phyloP scores from a whole-genome alignment of 805 yeast species.

The Myxozyma sirexii region DNA sequence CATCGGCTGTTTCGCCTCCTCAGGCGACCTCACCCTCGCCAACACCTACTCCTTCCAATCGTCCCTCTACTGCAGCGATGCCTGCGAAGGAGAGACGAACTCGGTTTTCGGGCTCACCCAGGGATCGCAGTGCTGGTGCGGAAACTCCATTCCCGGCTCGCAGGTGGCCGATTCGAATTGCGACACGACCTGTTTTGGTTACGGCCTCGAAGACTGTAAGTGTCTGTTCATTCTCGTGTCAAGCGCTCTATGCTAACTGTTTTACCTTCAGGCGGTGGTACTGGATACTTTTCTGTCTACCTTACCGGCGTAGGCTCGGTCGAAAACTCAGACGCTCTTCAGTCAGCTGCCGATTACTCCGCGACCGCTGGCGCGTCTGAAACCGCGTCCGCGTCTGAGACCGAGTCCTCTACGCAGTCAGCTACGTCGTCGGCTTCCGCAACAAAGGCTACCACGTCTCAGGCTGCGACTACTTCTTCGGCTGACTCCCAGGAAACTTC shows the following conservation, averaged over 20 bases:
- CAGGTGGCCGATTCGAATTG: constrained; percentile 46
- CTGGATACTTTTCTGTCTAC: constrained; percentile 47
- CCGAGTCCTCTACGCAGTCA: constrained; percentile 34
- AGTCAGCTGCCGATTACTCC: constrained; percentile 21
- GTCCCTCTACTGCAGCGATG: constrained; percentile 55
- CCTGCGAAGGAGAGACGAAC: constrained; percentile 53
- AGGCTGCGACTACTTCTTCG: constrained; percentile 42
- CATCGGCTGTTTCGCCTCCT: constrained; percentile 49
- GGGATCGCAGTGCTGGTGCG: constrained; percentile 70
- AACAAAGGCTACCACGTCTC: constrained; percentile 35
- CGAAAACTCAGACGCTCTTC: constrained; percentile 21
- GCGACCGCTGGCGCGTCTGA: constrained; percentile 32
- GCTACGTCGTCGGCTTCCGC: constrained; percentile 40
- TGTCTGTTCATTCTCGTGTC: too few relatives aligned
- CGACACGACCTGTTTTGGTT: constrained; percentile 60
- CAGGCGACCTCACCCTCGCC: constrained; percentile 45
- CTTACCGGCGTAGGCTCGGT: constrained; percentile 32
- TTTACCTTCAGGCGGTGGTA: constrained; percentile 45
- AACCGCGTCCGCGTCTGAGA: constrained; percentile 30
- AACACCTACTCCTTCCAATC: constrained; percentile 64
- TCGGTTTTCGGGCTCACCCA: constrained; percentile 52
- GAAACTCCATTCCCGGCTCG: constrained; percentile 48
- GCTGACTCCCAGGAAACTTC: constrained; percentile 37
- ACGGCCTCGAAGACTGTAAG: constrained; percentile 60
- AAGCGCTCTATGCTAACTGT: too few relatives aligned